These are phyloP conservation scores for Avena eriantha DNA, from an alignment of 176 grass and related monocot species.

Conservation along the genomic window DNA sequence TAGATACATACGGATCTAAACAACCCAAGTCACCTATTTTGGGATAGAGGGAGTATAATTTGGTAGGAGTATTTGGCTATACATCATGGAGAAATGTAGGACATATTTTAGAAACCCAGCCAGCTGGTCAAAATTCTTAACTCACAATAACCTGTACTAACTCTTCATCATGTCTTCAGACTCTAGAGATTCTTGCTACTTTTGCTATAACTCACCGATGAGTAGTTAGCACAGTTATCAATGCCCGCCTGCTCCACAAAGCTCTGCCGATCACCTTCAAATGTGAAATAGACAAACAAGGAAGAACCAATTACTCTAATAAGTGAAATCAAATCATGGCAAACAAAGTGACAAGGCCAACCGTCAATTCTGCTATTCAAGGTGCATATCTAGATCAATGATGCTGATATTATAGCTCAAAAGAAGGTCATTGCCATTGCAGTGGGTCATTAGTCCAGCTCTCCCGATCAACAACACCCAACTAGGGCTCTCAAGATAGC, in stretches of 20 bases:
- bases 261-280: neutral
- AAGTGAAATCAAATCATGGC: conserved; percentile 26
- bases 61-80: too few relatives aligned
- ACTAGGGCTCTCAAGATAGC: conserved; percentile 31
- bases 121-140: too few relatives aligned
- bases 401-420: conserved; percentile 30
- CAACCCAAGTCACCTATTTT: too few relatives aligned
- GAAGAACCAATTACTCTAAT: neutral
- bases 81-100: too few relatives aligned
- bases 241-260: conserved; percentile 9
- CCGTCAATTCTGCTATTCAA: conserved; percentile 41
- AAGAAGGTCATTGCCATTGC: conserved; percentile 33
- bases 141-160: too few relatives aligned
- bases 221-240: neutral
- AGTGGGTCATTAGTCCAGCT: conserved; percentile 43
- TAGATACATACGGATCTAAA: too few relatives aligned
- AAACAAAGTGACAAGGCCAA: neutral
- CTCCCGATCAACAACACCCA: conserved; percentile 30
- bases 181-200: neutral
- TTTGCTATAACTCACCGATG: neutral
- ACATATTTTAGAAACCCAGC: too few relatives aligned
- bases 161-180: neutral
- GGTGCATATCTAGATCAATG: conserved; percentile 34
- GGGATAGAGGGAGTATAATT: too few relatives aligned
- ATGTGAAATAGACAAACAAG: conserved; percentile 27